Evolutionary conservation across 2,329 filamentous ascomycete genomes (phyloP).

Genomic region (Capronia coronata): DNA sequence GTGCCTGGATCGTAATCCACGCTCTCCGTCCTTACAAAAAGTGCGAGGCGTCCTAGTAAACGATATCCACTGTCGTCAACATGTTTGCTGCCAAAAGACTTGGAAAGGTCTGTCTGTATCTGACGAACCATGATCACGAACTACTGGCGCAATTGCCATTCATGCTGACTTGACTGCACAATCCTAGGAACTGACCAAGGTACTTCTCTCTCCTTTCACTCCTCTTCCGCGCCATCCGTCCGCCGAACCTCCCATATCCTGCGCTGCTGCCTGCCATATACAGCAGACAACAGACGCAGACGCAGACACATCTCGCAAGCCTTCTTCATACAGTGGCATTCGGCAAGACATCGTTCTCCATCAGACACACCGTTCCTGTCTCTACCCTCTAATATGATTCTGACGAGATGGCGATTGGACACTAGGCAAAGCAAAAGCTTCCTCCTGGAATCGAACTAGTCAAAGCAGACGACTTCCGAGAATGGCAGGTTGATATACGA

Average conservation of each 20-base stretch:
- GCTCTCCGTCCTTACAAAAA: no score
- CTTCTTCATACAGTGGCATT: no score
- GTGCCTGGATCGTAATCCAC: no score
- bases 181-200: constrained; percentile 50
- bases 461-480: constrained; percentile 71
- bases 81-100: constrained; percentile 49
- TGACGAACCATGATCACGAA: no score
- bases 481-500: constrained; percentile 87
- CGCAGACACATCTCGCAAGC: no score
- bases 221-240: not conserved
- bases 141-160: no score
- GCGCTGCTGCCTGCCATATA: no score
- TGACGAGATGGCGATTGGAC: not conserved
- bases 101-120: constrained; percentile 40
- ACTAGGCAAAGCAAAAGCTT: constrained; percentile 51
- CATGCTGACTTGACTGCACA: constrained; percentile 6
- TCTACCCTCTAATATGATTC: not conserved
- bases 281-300: no score
- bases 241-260: not conserved
- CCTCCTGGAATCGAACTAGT: constrained; percentile 70
- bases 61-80: no score
- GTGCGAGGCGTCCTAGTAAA: no score
- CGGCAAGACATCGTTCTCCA: no score
- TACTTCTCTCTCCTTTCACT: constrained; percentile 30
- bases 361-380: no score